Evolutionary conservation across 148 eudicot species (phyloP).

Genomic region (Camellia japonica): DNA sequence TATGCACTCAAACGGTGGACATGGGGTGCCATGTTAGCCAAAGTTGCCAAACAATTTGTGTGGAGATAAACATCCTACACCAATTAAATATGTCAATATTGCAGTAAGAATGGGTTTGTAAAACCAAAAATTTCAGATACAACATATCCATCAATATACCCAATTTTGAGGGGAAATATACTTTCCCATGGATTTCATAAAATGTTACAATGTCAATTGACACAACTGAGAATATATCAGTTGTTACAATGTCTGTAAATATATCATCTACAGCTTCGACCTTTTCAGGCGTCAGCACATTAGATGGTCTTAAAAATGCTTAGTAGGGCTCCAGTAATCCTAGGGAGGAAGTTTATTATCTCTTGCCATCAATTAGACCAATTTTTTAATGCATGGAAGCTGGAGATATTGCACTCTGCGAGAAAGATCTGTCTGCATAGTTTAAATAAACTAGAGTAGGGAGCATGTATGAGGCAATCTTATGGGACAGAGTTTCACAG

Average conservation of each 20-base stretch:
- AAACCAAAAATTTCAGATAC: not conserved
- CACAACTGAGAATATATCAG: not conserved
- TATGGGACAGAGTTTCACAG: not conserved
- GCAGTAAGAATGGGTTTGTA: not conserved
- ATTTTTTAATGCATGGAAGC: not conserved
- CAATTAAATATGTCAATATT: conserved; percentile 6
- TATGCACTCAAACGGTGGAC: conserved; percentile 78
- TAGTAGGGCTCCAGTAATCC: not conserved
- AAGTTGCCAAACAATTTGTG: conserved; percentile 84
- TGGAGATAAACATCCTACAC: conserved; percentile 92
- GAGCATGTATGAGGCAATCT: not conserved
- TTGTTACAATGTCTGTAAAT: not conserved
- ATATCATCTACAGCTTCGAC: not conserved
- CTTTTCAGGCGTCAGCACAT: not conserved
- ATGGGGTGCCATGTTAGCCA: conserved; percentile 98
- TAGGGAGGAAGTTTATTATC: not conserved
- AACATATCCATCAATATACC: not conserved
- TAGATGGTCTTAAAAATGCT: not conserved
- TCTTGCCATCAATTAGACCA: not conserved
- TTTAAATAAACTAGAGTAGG: no score
- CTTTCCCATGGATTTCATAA: not conserved
- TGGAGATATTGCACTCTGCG: not conserved
- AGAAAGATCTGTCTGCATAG: not conserved
- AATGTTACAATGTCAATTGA: not conserved
- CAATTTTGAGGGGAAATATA: not conserved